These are phyloP conservation scores for Macrolepiota dolichaula DNA, from an alignment of 768 basidiomycete genomes.

Conservation along the genomic window DNA sequence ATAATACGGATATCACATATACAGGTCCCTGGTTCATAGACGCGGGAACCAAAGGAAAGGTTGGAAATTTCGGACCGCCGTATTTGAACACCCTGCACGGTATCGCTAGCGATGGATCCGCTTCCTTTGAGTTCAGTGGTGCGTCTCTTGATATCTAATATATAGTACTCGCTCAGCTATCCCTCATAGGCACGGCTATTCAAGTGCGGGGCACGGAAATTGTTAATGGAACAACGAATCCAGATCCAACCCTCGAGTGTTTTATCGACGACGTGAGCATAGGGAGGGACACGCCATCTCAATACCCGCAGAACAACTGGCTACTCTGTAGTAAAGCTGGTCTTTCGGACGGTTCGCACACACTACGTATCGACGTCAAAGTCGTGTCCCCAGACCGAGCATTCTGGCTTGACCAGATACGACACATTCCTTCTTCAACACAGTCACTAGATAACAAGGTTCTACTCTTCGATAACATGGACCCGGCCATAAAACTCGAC, in stretches of 20 bases:
- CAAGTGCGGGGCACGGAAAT: conserved; percentile 17
- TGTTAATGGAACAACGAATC: conserved; percentile 15
- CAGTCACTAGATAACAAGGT: conserved; percentile 15
- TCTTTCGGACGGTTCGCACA: conserved; percentile 23
- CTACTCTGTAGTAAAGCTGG: conserved; percentile 17
- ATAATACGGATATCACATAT: conserved; percentile 27
- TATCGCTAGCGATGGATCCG: conserved; percentile 23
- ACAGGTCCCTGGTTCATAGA: conserved; percentile 27
- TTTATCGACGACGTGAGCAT: conserved; percentile 22
- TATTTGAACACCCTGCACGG: conserved; percentile 28
- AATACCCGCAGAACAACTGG: conserved; percentile 23
- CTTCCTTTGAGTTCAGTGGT: conserved; percentile 30
- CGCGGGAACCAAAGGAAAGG: conserved; percentile 20
- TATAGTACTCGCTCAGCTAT: background rate
- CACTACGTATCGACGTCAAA: conserved; percentile 18
- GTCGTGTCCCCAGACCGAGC: conserved; percentile 14
- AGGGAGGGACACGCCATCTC: conserved; percentile 13
- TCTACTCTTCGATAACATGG: conserved; percentile 17
- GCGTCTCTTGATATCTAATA: background rate
- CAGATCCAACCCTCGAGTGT: conserved; percentile 22
- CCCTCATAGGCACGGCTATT: conserved; percentile 14
- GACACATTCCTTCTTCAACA: conserved; percentile 22
- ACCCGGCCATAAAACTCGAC: conserved; percentile 19
- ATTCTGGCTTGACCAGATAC: conserved; percentile 27
- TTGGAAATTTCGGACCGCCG: conserved; percentile 29